Conservation (phyloP, 768 basidiomycete genomes). For the Leccinum disarticulatum region DNA sequence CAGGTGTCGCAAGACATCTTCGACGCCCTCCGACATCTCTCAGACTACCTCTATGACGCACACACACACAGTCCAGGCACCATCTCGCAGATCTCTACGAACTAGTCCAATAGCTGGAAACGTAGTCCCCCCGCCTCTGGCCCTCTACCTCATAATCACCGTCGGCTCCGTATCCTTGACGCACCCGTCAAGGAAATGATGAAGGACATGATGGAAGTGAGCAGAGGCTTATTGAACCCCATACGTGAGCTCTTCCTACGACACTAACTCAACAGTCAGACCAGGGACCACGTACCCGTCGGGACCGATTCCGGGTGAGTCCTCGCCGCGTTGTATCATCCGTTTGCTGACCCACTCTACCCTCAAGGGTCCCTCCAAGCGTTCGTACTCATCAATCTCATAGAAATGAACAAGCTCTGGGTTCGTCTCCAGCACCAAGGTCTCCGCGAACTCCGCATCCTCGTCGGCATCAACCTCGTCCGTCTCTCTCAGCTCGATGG, state of each 20-base stretch:
- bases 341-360: too few species aligned
- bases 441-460: slow-evolving; percentile 45
- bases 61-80: slow-evolving; percentile 87
- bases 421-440: slow-evolving; percentile 98
- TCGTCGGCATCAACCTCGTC: too few species aligned
- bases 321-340: too few species aligned
- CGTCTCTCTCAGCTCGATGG: too few species aligned
- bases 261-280: slow-evolving; percentile 97
- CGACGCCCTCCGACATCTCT: slow-evolving; percentile 62
- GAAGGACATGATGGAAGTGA: slow-evolving; percentile 99
- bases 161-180: slow-evolving; percentile 93
- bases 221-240: slow-evolving; percentile 94
- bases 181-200: slow-evolving; percentile 99
- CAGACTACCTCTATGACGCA: slow-evolving; percentile 57
- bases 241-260: slow-evolving; percentile 93
- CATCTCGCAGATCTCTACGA: slow-evolving; percentile 99
- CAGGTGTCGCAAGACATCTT: slow-evolving; percentile 70
- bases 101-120: slow-evolving; percentile 99
- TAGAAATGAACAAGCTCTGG: slow-evolving; percentile 99
- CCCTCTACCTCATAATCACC: slow-evolving; percentile 98
- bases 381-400: slow-evolving; percentile 94
- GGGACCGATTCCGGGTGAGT: slow-evolving; percentile 45
- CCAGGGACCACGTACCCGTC: slow-evolving; percentile 92
- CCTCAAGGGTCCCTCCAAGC: too few species aligned
- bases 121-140: slow-evolving; percentile 64